These are phyloP conservation scores for Sphaerulina vaccinii DNA, from an alignment of 2,329 filamentous ascomycete species.

Conservation along the genomic window DNA sequence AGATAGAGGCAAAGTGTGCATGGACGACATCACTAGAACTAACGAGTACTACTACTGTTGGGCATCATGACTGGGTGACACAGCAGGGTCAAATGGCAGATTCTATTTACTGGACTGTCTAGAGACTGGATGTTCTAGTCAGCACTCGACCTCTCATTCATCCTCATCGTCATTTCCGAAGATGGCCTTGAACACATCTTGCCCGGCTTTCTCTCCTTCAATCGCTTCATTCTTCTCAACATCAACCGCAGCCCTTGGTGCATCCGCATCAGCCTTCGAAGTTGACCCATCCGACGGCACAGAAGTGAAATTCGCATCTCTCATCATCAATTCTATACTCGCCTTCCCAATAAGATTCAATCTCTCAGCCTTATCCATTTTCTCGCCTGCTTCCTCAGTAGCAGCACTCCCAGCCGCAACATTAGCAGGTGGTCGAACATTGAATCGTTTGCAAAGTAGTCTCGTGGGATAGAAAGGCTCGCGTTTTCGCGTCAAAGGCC, in stretches of 20 bases:
- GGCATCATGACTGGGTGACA: too few relatives aligned
- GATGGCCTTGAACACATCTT: conserved; percentile 85
- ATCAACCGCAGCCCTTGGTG: conserved; percentile 53
- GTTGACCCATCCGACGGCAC: conserved; percentile 21
- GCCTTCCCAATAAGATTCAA: conserved; percentile 56
- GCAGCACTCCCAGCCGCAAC: conserved; percentile 42
- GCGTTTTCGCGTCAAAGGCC: conserved; percentile 73
- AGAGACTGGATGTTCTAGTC: too few relatives aligned
- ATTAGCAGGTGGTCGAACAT: conserved; percentile 73
- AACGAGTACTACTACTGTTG: too few relatives aligned
- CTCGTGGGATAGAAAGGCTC: conserved; percentile 75
- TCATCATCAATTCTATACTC: conserved; percentile 57
- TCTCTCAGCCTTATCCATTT: conserved; percentile 50
- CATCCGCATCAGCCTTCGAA: conserved; percentile 13
- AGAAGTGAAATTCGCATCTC: conserved; percentile 41
- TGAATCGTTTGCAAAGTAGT: conserved; percentile 91
- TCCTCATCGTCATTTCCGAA: conserved; percentile 72
- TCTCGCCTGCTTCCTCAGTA: conserved; percentile 24
- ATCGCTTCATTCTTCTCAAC: conserved; percentile 75
- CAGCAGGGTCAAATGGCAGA: too few relatives aligned
- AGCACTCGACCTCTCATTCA: too few relatives aligned
- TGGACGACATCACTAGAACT: too few relatives aligned
- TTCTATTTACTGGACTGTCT: too few relatives aligned
- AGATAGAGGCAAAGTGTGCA: too few relatives aligned
- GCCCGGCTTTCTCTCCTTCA: conserved; percentile 70